Evolutionary conservation across 1,284 basidiomycete species (phyloP).

Genomic region (Leccinum griseonigrum): DNA sequence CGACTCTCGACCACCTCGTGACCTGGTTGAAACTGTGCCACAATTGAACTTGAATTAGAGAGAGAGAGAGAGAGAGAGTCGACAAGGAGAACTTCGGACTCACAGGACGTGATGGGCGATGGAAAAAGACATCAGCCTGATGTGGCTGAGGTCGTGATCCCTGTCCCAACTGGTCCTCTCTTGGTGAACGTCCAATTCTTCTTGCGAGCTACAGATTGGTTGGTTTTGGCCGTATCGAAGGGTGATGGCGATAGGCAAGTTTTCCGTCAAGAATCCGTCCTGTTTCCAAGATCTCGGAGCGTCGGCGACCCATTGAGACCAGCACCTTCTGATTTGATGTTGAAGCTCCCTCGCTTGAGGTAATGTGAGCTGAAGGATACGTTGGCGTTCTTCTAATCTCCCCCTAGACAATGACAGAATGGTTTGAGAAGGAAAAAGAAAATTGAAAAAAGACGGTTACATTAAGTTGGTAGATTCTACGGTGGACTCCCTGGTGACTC

Average conservation of each 20-base stretch:
- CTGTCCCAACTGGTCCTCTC: neutral
- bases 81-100: neutral
- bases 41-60: too few relatives aligned
- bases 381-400: neutral
- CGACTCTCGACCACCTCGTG: neutral
- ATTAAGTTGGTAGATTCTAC: neutral
- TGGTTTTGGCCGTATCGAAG: constrained; percentile 12
- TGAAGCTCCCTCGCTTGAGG: neutral
- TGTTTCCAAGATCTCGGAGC: constrained; percentile 2
- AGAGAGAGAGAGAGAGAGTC: too few relatives aligned
- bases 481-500: neutral
- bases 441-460: neutral
- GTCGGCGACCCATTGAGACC: neutral
- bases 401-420: neutral
- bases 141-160: neutral
- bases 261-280: neutral
- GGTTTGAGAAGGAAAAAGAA: too few relatives aligned
- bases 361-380: constrained; percentile 1
- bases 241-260: constrained; percentile 2
- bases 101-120: constrained; percentile 6
- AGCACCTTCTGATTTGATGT: neutral
- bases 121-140: neutral
- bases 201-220: neutral
- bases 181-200: neutral
- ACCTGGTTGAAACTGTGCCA: constrained; percentile 2